These are phyloP conservation scores for Ambispora gerdemannii DNA, from an alignment of 192 early-diverging fungal genomes.

Conservation along the genomic window DNA sequence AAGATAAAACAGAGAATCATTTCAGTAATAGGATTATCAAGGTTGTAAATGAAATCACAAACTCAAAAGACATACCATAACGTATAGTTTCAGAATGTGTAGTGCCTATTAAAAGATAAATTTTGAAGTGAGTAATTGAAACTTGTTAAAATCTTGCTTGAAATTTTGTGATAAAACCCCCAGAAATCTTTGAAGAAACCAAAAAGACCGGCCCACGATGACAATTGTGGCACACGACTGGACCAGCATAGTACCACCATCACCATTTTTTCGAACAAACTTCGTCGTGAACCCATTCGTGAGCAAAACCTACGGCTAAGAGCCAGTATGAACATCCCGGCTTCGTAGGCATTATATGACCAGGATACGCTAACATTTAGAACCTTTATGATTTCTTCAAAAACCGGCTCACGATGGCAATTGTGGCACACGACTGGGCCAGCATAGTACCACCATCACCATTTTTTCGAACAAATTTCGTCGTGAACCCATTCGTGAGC, in stretches of 20 bases:
- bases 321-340: background rate
- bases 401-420: constrained; percentile 1
- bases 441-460: background rate
- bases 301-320: background rate
- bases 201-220: constrained; percentile 8
- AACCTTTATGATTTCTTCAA: constrained; percentile 12
- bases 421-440: background rate
- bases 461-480: constrained; percentile 1
- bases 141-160: background rate
- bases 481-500: background rate
- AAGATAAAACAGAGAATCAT: background rate
- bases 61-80: background rate
- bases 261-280: background rate
- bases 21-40: background rate
- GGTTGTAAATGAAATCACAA: background rate
- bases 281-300: background rate
- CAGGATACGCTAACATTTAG: background rate
- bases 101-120: background rate
- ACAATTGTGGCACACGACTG: background rate
- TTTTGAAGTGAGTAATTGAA: background rate
- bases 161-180: constrained; percentile 3
- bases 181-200: constrained; percentile 5
- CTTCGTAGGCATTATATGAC: no score
- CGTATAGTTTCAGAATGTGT: background rate
- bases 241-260: background rate